Conservation (phyloP, 306 rosid species). For the Citrullus mucosospermus region DNA sequence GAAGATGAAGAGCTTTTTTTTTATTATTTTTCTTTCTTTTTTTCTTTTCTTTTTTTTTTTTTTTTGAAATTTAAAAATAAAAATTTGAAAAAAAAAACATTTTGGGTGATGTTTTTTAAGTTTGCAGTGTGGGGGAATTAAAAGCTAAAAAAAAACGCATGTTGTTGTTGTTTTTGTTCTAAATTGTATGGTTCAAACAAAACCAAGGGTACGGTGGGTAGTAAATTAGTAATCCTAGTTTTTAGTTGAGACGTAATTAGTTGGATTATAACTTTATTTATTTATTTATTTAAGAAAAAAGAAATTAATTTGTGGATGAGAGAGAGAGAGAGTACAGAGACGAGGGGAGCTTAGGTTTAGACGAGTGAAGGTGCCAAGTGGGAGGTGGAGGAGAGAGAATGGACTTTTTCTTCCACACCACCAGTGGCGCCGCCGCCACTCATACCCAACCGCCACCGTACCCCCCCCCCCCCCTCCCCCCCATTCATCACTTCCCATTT, state of each 20-base stretch:
- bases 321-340: constrained; percentile 14
- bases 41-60: no score
- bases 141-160: no score
- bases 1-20: not conserved
- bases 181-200: constrained; percentile 21
- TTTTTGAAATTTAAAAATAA: no score
- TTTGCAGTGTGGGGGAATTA: no score
- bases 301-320: constrained; percentile 28
- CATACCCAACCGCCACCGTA: constrained; percentile 3
- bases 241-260: constrained; percentile 44
- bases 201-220: constrained; percentile 16
- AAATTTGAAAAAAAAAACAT: no score
- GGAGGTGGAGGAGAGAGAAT: constrained; percentile 24
- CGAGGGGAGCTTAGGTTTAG: constrained; percentile 9
- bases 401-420: constrained; percentile 58
- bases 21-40: no score
- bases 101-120: no score
- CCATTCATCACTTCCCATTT: not conserved
- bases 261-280: no score
- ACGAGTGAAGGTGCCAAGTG: constrained; percentile 58
- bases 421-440: constrained; percentile 45
- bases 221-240: constrained; percentile 45
- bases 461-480: not conserved
- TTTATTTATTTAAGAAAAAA: no score
- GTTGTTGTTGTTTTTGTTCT: constrained; percentile 14